Base-by-base conservation (phyloP, 2,329 filamentous ascomycete species). In the Calonectria hawksworthii region DNA sequence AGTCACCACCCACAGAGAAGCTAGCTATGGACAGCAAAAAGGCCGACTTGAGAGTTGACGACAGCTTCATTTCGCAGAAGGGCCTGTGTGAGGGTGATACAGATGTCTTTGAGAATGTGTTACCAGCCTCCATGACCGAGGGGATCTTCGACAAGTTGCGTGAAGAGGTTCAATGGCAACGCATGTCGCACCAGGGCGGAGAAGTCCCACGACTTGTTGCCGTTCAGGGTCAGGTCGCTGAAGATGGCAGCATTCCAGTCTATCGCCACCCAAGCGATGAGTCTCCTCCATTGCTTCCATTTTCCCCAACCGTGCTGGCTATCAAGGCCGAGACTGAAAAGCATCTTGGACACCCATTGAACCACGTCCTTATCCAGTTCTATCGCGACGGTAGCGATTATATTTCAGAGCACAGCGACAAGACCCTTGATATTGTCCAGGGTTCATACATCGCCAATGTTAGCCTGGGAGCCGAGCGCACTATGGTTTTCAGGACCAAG, bases 391-490 rank as follows among this genome's bases (percentile, higher is more conserved):
- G 96, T 3, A 92, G 92, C 63, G 97, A 99, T 85, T 95, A 95
- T 83, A 99, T 99, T 76, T 97, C 95, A 0, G 97, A 99, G 83
- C 97, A 99, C 82, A 98, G 95, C 50, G 97, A 99, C 84, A 99
- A 99, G 86, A 98, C 96, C 0, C 88, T 99, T 30, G 97, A 99
- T 83, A 97, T 99, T 72, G 93, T 92, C 16, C 92, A 90, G 32
- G 92, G 90, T 6, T 97, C 94, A 30, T 96, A 90, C 74, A 98
- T 99, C 78, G 95, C 96, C 77, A 99, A 99, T 82, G 92, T 98
- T 65, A 98, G 95, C 78, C 90, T 99, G n/a, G 97, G 97, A 1
- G 96, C 96, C 0, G 93, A 98, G 85, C 90, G 97, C 68, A 96
- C 93, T 3, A 98, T 99, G 96, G 90, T 94, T 0, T 91, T 99